phyloP scores from a whole-genome alignment of 495 filamentous ascomycete genomes.

The Xylaria grammica region DNA sequence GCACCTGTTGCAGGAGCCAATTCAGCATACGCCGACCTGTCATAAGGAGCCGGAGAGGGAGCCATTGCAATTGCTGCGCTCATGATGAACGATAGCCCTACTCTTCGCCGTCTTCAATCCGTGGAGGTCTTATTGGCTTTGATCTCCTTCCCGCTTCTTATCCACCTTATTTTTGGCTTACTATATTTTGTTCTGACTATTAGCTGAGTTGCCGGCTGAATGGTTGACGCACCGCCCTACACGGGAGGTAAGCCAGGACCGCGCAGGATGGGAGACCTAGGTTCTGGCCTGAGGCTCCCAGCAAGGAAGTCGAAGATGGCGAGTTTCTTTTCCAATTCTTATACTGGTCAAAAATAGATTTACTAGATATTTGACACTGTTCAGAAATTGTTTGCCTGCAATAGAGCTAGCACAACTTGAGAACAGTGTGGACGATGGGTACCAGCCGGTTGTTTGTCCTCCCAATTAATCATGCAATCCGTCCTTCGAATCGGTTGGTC shows the following conservation, averaged over 20 bases:
- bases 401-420: background rate
- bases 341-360: background rate
- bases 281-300: constrained; percentile 13
- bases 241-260: constrained; percentile 18
- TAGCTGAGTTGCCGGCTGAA: constrained; percentile 23
- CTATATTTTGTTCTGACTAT: background rate
- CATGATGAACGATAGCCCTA: constrained; percentile 49
- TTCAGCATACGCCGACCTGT: constrained; percentile 56
- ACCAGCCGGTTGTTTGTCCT: constrained; percentile 8
- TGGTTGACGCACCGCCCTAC: constrained; percentile 20
- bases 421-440: constrained; percentile 3
- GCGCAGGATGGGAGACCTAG: constrained; percentile 14
- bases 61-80: constrained; percentile 66
- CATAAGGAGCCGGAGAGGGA: constrained; percentile 63
- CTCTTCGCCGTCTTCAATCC: constrained; percentile 9
- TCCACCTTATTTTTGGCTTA: background rate
- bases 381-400: background rate
- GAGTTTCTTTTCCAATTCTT: background rate
- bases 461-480: constrained; percentile 6
- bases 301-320: background rate
- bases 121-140: background rate
- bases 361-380: background rate
- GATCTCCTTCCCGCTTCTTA: background rate
- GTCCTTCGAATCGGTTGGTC: constrained; percentile 16
- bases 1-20: constrained; percentile 49